Evolutionary conservation across 495 filamentous ascomycete species (phyloP).

Genomic region (Neurospora sublineolata): DNA sequence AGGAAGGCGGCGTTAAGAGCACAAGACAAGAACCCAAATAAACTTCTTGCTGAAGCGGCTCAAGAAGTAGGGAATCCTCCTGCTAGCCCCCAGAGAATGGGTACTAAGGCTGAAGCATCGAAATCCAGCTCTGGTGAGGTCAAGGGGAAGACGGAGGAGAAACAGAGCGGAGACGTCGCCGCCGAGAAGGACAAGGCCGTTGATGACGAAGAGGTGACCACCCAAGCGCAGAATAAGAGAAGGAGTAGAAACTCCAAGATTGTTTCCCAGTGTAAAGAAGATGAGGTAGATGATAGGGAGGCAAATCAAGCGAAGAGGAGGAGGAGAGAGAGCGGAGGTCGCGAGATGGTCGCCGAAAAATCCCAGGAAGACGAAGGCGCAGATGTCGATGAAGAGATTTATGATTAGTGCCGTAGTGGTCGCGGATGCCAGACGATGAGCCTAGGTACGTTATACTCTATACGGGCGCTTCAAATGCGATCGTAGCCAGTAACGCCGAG

Average conservation of each 20-base stretch:
- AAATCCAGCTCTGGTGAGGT: neutral
- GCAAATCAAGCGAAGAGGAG: neutral
- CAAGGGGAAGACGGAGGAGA: neutral
- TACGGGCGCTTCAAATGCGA: neutral
- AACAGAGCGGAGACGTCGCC: neutral
- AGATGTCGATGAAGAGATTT: neutral
- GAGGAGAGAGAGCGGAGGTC: neutral
- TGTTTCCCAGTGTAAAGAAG: neutral
- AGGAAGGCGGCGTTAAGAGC: neutral
- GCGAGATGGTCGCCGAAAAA: neutral
- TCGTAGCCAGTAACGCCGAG: neutral
- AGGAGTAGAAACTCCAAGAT: neutral
- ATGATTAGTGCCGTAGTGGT: neutral
- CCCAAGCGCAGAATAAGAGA: neutral
- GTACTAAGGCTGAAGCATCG: neutral
- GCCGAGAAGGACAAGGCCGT: neutral
- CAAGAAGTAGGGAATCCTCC: neutral
- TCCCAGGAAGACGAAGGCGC: neutral
- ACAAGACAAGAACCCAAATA: neutral
- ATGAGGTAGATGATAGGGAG: neutral
- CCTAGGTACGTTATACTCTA: no score
- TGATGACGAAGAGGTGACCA: neutral
- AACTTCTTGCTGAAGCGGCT: neutral
- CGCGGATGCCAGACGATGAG: no score
- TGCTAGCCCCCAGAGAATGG: neutral